These are phyloP conservation scores for Ophiocordyceps camponoti-leonardi DNA, from an alignment of 2,329 filamentous ascomycete genomes.

Conservation along the genomic window DNA sequence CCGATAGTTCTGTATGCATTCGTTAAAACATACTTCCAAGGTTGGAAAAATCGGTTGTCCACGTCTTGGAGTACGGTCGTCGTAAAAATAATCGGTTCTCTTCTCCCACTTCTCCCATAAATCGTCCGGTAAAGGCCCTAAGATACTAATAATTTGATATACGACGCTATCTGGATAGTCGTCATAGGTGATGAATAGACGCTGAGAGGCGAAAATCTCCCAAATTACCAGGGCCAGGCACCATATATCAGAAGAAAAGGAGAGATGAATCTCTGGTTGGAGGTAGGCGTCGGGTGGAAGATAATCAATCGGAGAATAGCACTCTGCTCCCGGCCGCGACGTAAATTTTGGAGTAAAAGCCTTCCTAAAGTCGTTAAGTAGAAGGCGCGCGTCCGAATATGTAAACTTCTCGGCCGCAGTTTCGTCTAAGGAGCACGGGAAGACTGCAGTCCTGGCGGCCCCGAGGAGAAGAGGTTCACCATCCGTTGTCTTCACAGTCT, in stretches of 20 bases:
- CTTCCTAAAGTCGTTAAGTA: constrained; percentile 18
- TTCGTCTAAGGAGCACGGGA: constrained; percentile 8
- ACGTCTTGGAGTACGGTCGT: not conserved
- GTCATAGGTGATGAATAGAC: constrained; percentile 6
- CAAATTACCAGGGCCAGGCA: constrained; percentile 6
- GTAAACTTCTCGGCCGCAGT: constrained; percentile 11
- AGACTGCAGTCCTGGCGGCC: constrained; percentile 9
- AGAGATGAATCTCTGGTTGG: not conserved
- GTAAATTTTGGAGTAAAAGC: constrained; percentile 13
- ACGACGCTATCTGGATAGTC: constrained; percentile 6
- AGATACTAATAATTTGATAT: constrained; percentile 8
- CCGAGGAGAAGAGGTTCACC: constrained; percentile 9
- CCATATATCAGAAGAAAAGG: constrained; percentile 7
- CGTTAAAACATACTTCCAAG: constrained; percentile 11
- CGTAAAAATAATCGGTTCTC: not conserved
- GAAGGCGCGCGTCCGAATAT: constrained; percentile 9
- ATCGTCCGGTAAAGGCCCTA: constrained; percentile 2
- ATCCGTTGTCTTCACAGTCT: constrained; percentile 10
- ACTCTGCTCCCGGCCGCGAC: constrained; percentile 7
- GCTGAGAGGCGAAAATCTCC: constrained; percentile 9
- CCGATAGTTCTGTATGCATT: constrained; percentile 8
- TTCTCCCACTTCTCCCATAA: not conserved
- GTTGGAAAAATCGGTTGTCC: constrained; percentile 6
- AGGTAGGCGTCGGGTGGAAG: not conserved
- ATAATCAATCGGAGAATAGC: constrained; percentile 4